Conservation (phyloP, 805 yeast species). For the Isabelozyma gotoi region DNA sequence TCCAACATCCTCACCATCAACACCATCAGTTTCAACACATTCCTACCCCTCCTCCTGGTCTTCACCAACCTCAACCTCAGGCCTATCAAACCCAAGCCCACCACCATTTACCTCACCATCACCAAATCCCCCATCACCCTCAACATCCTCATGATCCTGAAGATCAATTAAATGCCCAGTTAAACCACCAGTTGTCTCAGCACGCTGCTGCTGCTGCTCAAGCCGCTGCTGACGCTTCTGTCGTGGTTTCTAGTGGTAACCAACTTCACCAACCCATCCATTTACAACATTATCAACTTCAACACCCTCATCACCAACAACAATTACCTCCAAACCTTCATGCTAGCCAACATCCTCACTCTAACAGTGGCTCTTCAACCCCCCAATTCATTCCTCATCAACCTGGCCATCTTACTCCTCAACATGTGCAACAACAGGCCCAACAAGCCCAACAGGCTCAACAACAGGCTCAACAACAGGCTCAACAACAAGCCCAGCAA, state of each 20-base stretch:
- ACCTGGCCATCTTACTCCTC: conserved; percentile 2
- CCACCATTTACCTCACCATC: conserved; percentile 10
- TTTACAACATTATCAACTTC: conserved; percentile 7
- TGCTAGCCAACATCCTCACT: conserved; percentile 1
- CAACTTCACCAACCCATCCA: conserved; percentile 12
- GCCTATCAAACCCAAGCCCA: conserved; percentile 13
- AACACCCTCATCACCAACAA: conserved; percentile 9
- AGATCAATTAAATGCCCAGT: conserved; percentile 2
- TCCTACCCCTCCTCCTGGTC: background rate
- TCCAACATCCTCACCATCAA: conserved; percentile 12
- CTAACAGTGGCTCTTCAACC: conserved; percentile 1
- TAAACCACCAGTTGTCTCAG: conserved; percentile 13
- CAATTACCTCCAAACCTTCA: conserved; percentile 3
- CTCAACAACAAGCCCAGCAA: conserved; percentile 1
- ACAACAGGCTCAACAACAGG: conserved; percentile 3
- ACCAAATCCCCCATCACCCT: conserved; percentile 13
- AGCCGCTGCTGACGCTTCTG: conserved; percentile 10
- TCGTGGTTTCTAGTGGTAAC: conserved; percentile 7
- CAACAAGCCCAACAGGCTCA: conserved; percentile 7
- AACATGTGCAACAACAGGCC: conserved; percentile 6
- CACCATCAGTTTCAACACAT: conserved; percentile 15
- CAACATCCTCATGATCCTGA: conserved; percentile 10
- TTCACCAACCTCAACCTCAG: conserved; percentile 15
- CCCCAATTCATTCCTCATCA: conserved; percentile 6
- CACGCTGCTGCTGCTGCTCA: conserved; percentile 13